Conservation (phyloP, 148 eudicot species). For the Tetragonia tetragonoides region DNA sequence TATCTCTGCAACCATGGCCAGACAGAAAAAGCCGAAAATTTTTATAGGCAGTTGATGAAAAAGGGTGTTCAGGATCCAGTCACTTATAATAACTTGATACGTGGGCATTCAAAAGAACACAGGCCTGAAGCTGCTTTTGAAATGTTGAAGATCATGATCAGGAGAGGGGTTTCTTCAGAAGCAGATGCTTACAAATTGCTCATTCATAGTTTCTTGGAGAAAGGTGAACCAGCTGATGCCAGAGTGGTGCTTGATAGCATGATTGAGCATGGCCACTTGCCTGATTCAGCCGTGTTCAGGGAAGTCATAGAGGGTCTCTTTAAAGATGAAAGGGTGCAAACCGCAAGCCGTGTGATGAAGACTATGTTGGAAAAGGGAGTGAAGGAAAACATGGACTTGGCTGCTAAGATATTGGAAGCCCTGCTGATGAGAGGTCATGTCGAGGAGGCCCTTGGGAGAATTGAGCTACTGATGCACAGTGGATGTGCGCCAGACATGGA, state of each 20-base stretch:
- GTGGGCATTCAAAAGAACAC: slow-evolving; percentile 76
- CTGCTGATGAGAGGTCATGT: slow-evolving; percentile 84
- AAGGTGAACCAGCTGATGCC: slow-evolving; percentile 85
- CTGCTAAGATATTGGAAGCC: slow-evolving; percentile 76
- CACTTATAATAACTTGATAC: slow-evolving; percentile 64
- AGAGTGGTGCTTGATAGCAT: slow-evolving; percentile 73
- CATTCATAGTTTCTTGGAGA: slow-evolving; percentile 68
- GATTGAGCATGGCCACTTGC: slow-evolving; percentile 81
- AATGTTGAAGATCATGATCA: slow-evolving; percentile 76
- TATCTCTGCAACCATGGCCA: slow-evolving; percentile 70
- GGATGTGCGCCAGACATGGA: slow-evolving; percentile 63
- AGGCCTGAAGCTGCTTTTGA: slow-evolving; percentile 71
- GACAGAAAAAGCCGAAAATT: slow-evolving; percentile 70
- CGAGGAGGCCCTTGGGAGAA: slow-evolving; percentile 90
- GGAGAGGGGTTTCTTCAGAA: slow-evolving; percentile 59
- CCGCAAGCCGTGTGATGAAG: slow-evolving; percentile 91
- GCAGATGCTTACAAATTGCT: slow-evolving; percentile 52
- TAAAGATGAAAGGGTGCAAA: slow-evolving; percentile 85
- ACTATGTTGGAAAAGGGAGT: slow-evolving; percentile 89
- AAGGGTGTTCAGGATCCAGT: slow-evolving; percentile 68
- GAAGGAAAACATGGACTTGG: slow-evolving; percentile 73
- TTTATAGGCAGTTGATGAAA: slow-evolving; percentile 86
- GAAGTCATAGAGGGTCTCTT: slow-evolving; percentile 81
- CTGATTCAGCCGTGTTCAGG: slow-evolving; percentile 65
- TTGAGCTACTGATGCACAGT: slow-evolving; percentile 69